Percentiles rank a stretch among this genome's conserved stretches.
phyloP scores from a whole-genome alignment of 225 moss, liverwort and hornwort genomes.

The Asterella californica region DNA sequence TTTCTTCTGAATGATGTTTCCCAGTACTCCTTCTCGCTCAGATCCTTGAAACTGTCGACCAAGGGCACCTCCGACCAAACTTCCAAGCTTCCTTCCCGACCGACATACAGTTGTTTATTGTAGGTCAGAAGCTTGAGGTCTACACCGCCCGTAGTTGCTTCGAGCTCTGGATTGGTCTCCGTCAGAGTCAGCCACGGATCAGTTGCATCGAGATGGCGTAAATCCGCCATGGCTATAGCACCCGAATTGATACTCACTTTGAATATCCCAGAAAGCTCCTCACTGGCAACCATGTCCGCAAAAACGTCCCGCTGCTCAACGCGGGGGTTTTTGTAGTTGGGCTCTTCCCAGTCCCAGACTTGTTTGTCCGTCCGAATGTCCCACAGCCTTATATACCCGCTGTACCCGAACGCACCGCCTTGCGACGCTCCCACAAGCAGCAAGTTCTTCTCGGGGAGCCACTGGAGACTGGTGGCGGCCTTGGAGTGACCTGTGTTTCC shows the following conservation, averaged over 20 bases:
- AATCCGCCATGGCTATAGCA: constrained; percentile 66
- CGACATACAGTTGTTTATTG: constrained; percentile 75
- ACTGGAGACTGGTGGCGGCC: constrained; percentile 73
- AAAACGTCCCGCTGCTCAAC: constrained; percentile 66
- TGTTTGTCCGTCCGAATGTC: constrained; percentile 53
- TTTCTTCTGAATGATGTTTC: constrained; percentile 69
- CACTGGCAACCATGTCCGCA: constrained; percentile 68
- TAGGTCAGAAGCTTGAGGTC: constrained; percentile 60
- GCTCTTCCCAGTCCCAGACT: constrained; percentile 92
- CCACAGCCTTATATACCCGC: constrained; percentile 84
- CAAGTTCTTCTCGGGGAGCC: constrained; percentile 54
- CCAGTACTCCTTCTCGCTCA: constrained; percentile 76
- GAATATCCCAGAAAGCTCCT: constrained; percentile 63
- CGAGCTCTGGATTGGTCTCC: constrained; percentile 47
- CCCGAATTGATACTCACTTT: constrained; percentile 77
- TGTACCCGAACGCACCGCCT: constrained; percentile 83
- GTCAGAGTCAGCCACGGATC: constrained; percentile 79
- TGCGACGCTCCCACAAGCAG: constrained; percentile 69
- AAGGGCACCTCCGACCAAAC: constrained; percentile 83
- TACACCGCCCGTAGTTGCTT: constrained; percentile 38
- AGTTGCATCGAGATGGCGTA: constrained; percentile 56
- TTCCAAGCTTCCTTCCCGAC: constrained; percentile 72
- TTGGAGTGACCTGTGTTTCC: constrained; percentile 70
- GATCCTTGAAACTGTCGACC: constrained; percentile 61
- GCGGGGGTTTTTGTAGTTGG: constrained; percentile 60